phyloP scores from a whole-genome alignment of 768 basidiomycete genomes.

The Podaxis sp. region DNA sequence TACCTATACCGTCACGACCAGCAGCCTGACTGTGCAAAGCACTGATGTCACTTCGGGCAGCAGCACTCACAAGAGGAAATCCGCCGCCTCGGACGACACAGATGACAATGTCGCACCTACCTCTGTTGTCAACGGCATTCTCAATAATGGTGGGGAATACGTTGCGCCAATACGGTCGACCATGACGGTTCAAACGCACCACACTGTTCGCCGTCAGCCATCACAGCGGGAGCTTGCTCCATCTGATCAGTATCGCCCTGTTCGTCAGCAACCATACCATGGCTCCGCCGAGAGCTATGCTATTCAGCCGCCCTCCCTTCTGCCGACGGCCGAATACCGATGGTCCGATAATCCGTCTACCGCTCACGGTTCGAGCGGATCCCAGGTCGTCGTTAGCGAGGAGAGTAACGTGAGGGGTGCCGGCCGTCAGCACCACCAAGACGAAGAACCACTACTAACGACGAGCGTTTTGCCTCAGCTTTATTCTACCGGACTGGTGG shows the following conservation, averaged over 20 bases:
- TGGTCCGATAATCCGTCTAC: slow-evolving; percentile 10
- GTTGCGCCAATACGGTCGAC: slow-evolving; percentile 5
- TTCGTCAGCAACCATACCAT: not conserved
- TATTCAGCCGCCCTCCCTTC: slow-evolving; percentile 13
- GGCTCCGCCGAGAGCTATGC: not conserved
- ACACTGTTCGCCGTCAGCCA: not conserved
- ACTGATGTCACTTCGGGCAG: slow-evolving; percentile 12
- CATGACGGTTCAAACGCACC: not conserved
- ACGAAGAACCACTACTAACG: slow-evolving; percentile 40
- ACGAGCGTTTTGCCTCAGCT: slow-evolving; percentile 72
- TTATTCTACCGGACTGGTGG: slow-evolving; percentile 69
- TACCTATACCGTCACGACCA: slow-evolving; percentile 12
- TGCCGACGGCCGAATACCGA: slow-evolving; percentile 14
- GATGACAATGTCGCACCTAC: not conserved
- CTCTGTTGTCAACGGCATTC: slow-evolving; percentile 4
- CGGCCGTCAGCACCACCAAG: not conserved
- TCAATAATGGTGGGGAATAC: slow-evolving; percentile 5
- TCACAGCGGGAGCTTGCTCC: not conserved
- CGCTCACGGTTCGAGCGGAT: not conserved
- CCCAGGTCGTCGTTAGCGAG: not conserved
- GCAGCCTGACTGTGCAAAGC: not conserved
- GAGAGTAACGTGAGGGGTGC: not conserved
- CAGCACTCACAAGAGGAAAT: slow-evolving; percentile 55
- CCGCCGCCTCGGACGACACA: slow-evolving; percentile 26
- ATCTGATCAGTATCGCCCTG: not conserved